phyloP scores from a whole-genome alignment of 1,284 basidiomycete genomes.

The Chalciporus piperatoides region DNA sequence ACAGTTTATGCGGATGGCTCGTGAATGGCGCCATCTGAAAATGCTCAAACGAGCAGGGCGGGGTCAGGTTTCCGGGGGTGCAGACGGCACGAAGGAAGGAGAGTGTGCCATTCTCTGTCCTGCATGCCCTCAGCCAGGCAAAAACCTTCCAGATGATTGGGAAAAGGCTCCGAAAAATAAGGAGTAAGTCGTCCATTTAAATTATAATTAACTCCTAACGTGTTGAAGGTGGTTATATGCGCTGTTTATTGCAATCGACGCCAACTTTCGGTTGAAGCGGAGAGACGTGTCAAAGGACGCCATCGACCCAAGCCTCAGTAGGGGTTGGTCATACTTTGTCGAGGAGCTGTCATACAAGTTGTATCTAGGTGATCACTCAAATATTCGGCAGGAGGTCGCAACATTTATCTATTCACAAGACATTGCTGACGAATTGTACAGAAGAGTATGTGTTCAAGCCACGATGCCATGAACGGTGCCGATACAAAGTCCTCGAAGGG shows the following conservation, averaged over 20 bases:
- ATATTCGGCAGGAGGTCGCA: conserved; percentile 4
- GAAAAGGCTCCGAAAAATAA: background rate
- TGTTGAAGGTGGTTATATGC: conserved; percentile 6
- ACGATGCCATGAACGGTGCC: conserved; percentile 1
- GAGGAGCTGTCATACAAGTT: conserved; percentile 3
- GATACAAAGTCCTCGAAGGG: conserved; percentile 1
- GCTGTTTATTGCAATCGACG: conserved; percentile 2
- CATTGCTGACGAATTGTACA: background rate
- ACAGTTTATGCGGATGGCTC: conserved; percentile 4
- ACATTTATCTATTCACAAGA: too few relatives aligned
- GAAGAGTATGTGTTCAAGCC: conserved; percentile 6
- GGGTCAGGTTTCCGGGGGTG: background rate
- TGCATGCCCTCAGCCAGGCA: conserved; percentile 7
- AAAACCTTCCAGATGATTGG: conserved; percentile 3
- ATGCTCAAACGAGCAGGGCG: conserved; percentile 13
- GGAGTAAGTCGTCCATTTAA: background rate
- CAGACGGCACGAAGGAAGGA: background rate
- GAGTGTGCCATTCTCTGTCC: conserved; percentile 1
- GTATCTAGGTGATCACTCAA: background rate
- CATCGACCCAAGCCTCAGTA: background rate
- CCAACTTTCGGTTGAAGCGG: conserved; percentile 9
- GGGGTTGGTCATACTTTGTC: conserved; percentile 10
- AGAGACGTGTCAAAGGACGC: background rate
- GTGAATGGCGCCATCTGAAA: conserved; percentile 11
- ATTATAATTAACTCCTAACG: too few relatives aligned